A percentile compares a stretch with the other conserved stretches of the same genome.
These are phyloP conservation scores for Saccharum officinarum DNA, from an alignment of 176 grass and related monocot genomes.

Conservation along the genomic window DNA sequence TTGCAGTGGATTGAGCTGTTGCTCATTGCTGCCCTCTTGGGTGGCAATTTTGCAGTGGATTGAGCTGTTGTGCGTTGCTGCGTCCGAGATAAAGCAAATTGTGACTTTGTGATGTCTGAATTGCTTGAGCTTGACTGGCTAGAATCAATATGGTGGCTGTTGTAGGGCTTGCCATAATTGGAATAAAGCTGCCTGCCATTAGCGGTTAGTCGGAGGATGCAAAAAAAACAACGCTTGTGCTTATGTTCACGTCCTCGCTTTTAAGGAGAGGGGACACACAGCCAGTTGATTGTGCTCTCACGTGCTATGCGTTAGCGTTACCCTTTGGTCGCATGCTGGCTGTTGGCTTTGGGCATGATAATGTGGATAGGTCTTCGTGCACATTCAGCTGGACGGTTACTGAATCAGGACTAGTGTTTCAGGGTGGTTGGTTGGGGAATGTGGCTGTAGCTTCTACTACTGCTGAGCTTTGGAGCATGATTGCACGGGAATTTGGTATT, in stretches of 20 bases:
- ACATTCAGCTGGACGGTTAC: not conserved
- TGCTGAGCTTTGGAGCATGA: not conserved
- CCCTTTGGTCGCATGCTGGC: not conserved
- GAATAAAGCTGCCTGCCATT: not conserved
- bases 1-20: conserved; percentile 1
- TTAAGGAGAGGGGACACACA: not conserved
- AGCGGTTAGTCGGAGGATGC: not conserved
- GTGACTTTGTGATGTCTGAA: not conserved
- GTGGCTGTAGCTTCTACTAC: not conserved
- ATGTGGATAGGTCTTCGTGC: not conserved
- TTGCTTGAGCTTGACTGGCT: not conserved
- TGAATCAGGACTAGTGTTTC: not conserved
- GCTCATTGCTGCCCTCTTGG: not conserved
- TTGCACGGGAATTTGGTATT: not conserved
- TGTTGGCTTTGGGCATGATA: not conserved
- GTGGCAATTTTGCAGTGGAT: not conserved
- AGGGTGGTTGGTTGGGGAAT: not conserved
- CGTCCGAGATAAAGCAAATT: not conserved
- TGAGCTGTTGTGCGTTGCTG: not conserved
- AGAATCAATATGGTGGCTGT: not conserved
- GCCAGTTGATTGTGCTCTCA: not conserved
- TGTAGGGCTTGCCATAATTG: not conserved
- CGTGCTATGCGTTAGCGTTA: not conserved
- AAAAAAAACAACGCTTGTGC: not conserved
- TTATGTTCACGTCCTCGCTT: not conserved